phyloP scores from a whole-genome alignment of 768 basidiomycete species.

The Fistulinella prunicolor region DNA sequence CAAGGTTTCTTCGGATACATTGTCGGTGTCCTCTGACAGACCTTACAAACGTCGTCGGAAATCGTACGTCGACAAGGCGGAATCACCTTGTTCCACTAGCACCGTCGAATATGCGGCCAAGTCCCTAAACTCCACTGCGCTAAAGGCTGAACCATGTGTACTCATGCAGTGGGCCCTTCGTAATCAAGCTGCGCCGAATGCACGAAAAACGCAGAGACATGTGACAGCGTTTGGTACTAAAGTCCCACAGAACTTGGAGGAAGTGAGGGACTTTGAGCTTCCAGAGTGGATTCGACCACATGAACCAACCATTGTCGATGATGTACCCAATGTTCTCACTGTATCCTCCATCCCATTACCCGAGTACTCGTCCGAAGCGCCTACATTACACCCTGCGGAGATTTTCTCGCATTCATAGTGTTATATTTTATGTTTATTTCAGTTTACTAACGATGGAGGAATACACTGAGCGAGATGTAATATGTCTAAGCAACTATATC shows the following conservation, averaged over 20 bases:
- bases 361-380: constrained; percentile 1
- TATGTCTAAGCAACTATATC: constrained; percentile 13
- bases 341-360: constrained; percentile 3
- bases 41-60: constrained; percentile 30
- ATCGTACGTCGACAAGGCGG: constrained; percentile 16
- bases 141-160: constrained; percentile 32
- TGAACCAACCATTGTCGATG: constrained; percentile 16
- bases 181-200: constrained; percentile 40
- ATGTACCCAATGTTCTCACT: constrained; percentile 4
- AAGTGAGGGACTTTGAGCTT: constrained; percentile 52
- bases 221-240: constrained; percentile 59
- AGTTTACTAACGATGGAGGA: constrained; percentile 2
- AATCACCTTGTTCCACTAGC: constrained; percentile 23
- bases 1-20: constrained; percentile 29
- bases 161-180: constrained; percentile 53
- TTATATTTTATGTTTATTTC: constrained; percentile 34
- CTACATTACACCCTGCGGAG: constrained; percentile 14
- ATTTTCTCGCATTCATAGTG: constrained; percentile 10
- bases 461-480: not conserved
- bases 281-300: constrained; percentile 48
- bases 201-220: constrained; percentile 51
- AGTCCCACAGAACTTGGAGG: constrained; percentile 48
- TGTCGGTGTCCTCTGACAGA: constrained; percentile 27
- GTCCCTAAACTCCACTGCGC: constrained; percentile 3
- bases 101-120: constrained; percentile 20